These are phyloP conservation scores for Metschnikowia continentalis DNA, from an alignment of 805 yeast genomes.

Conservation along the genomic window DNA sequence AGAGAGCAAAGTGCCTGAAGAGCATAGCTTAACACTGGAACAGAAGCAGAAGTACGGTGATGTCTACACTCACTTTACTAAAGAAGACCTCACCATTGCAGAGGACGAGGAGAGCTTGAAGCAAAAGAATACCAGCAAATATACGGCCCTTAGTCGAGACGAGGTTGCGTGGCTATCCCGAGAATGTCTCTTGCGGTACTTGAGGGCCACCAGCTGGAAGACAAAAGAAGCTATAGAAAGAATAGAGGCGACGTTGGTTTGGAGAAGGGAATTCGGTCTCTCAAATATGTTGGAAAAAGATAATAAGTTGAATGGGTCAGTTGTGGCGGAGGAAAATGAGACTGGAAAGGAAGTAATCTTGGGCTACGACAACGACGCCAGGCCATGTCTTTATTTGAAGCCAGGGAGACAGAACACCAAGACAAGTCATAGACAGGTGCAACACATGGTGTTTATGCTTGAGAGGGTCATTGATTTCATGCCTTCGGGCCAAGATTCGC, in stretches of 20 bases:
- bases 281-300: conserved; percentile 42
- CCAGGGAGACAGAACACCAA: conserved; percentile 97
- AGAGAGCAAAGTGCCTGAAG: conserved; percentile 46
- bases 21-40: conserved; percentile 44
- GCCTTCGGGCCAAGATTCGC: conserved; percentile 95
- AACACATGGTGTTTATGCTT: conserved; percentile 87
- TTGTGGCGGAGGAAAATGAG: conserved; percentile 65
- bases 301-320: conserved; percentile 49
- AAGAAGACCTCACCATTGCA: conserved; percentile 48
- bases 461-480: conserved; percentile 90
- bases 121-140: conserved; percentile 30
- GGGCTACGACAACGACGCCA: conserved; percentile 83
- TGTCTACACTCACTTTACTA: conserved; percentile 61
- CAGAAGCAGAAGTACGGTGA: conserved; percentile 57
- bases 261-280: conserved; percentile 91
- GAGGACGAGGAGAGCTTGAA: conserved; percentile 46
- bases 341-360: conserved; percentile 90
- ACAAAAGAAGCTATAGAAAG: conserved; percentile 66
- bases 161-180: conserved; percentile 92
- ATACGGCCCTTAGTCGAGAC: conserved; percentile 23
- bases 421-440: conserved; percentile 87
- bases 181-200: conserved; percentile 85
- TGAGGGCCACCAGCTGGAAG: conserved; percentile 93
- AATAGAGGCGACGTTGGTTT: conserved; percentile 70
- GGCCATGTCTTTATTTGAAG: conserved; percentile 90